Percentiles rank a stretch among this genome's conserved stretches.
Evolutionary conservation across 768 basidiomycete genomes (phyloP).

Genomic region (Trametes punicea): DNA sequence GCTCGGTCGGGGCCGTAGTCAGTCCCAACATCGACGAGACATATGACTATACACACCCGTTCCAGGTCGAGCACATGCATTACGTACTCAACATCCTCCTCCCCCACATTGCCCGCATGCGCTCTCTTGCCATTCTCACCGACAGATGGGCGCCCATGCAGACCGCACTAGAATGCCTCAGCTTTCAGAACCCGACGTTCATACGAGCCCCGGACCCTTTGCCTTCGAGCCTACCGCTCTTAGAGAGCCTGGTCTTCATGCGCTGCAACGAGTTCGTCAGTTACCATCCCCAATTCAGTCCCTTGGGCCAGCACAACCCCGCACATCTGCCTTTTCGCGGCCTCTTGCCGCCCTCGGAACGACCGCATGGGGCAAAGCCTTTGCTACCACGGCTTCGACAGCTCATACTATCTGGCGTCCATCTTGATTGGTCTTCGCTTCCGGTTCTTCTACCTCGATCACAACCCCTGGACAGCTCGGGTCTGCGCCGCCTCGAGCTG

Average conservation of each 20-base stretch:
- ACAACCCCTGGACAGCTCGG: not conserved
- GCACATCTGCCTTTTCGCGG: slow-evolving; percentile 26
- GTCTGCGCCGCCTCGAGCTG: slow-evolving; percentile 42
- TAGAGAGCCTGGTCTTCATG: slow-evolving; percentile 53
- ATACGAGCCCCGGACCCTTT: slow-evolving; percentile 32
- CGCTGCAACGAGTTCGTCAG: slow-evolving; percentile 57
- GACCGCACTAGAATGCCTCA: slow-evolving; percentile 44
- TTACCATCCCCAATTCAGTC: slow-evolving; percentile 43
- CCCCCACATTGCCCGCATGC: slow-evolving; percentile 51
- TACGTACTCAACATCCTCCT: slow-evolving; percentile 46
- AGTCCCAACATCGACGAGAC: slow-evolving; percentile 12
- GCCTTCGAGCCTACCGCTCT: slow-evolving; percentile 21
- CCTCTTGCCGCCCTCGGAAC: slow-evolving; percentile 14
- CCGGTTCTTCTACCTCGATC: slow-evolving; percentile 21
- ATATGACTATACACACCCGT: slow-evolving; percentile 20
- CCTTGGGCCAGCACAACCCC: slow-evolving; percentile 36
- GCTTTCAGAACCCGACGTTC: slow-evolving; percentile 23
- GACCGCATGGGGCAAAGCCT: not conserved
- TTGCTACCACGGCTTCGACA: slow-evolving; percentile 43
- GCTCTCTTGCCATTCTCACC: slow-evolving; percentile 50
- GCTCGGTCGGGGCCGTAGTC: slow-evolving; percentile 11
- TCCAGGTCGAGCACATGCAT: slow-evolving; percentile 33
- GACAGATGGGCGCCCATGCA: slow-evolving; percentile 61
- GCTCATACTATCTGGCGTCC: slow-evolving; percentile 54
- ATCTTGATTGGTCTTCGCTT: slow-evolving; percentile 50